Evolutionary conservation across 1,284 basidiomycete genomes (phyloP), one percentile per base, ranked within the genome.

Genomic region (Schizopora paradoxa): DNA sequence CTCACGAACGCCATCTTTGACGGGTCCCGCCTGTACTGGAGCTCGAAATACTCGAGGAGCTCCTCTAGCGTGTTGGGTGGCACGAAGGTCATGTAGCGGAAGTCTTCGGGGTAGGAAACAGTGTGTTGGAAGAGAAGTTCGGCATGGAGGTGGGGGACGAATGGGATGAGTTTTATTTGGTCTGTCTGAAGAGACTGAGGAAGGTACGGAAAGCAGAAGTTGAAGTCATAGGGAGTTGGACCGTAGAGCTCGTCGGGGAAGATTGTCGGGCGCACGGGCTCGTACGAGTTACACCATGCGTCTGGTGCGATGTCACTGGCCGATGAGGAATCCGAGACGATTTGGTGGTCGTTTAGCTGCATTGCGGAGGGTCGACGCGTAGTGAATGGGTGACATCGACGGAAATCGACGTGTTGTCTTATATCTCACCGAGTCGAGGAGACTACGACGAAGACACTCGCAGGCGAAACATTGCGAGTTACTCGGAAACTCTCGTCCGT

Each of bases 151-250:
- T 58, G 49, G 0, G 67, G 63, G 25, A 64, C 59, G 54, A 70
- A 70, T 0, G 68, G 69, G 4, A 60, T 59, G n/a, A 73, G 54
- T 42, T 64, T 62, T 43, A 73, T 59, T 41, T 66, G 68, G 2
- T 58, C 44, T 6, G 60, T 66, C 51, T 69, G 65, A 21, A 73
- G 57, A 6, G 36, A 21, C 14, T 29, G 29, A 10, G 38, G 22
- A 18, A 27, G 19, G 16, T 35, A 35, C 21, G 49, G 35, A 0
- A 59, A 27, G 5, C 63, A 62, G 56, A 67, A 66, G 49, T 68
- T 64, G 40, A 60, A 43, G 41, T 61, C 59, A 51, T 61, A 61
- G 6, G 56, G 44, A n/a, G 33, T 27, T 8, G 55, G 51, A 6
- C 54, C 54, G 22, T 45, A 50, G 11, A 41, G 44, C 32, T 43